Evolutionary conservation across 169 alveolate species (phyloP).

Genomic region (Eimeria sp.): DNA sequence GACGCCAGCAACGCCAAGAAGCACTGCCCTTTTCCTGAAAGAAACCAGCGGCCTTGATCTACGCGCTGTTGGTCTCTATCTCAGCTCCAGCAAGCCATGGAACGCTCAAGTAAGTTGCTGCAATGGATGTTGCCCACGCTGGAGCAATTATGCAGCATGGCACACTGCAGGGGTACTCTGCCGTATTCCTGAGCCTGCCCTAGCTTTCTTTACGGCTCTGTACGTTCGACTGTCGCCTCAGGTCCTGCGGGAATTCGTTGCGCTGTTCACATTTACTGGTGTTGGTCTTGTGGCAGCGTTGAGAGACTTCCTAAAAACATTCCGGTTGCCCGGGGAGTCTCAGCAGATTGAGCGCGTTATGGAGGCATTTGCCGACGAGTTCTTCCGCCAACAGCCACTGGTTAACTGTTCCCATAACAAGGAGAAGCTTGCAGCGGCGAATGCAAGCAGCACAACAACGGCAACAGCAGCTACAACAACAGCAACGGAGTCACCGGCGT

Average conservation of each 20-base stretch:
- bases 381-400: conserved; percentile 85
- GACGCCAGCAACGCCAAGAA: conserved; percentile 79
- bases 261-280: conserved; percentile 89
- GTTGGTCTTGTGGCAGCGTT: conserved; percentile 92
- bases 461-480: conserved; percentile 22
- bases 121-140: background rate
- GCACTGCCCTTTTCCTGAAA: conserved; percentile 70
- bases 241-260: conserved; percentile 89
- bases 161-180: background rate
- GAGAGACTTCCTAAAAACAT: conserved; percentile 90
- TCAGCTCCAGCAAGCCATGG: conserved; percentile 61
- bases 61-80: conserved; percentile 62
- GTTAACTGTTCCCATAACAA: conserved; percentile 30
- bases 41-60: conserved; percentile 76
- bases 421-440: conserved; percentile 42
- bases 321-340: conserved; percentile 95
- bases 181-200: background rate
- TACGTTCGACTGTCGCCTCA: background rate
- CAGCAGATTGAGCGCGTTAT: conserved; percentile 95
- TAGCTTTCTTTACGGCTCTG: background rate
- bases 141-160: background rate
- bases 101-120: conserved; percentile 54
- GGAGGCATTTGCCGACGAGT: conserved; percentile 92
- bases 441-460: conserved; percentile 2
- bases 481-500: conserved; percentile 12